Evolutionary conservation across 441 rosid genomes (phyloP), one percentile per base, ranked within the genome.

Genomic region (Erysimum cheiri): DNA sequence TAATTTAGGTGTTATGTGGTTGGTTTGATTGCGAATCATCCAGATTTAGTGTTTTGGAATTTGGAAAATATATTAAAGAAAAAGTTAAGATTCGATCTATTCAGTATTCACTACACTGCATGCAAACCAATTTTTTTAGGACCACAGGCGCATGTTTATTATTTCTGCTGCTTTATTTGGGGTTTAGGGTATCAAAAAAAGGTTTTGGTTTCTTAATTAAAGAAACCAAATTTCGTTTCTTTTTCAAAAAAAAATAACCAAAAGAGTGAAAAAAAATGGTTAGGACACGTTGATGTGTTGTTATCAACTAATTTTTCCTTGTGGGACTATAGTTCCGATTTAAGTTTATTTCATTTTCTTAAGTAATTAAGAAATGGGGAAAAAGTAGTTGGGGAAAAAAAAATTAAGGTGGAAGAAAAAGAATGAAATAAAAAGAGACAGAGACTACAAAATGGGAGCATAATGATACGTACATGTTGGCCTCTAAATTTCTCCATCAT

Each of bases 401-500:
- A 4, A 26, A 48, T 37, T 15, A 66, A 41, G 32, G 73, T 74
- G 69, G 43, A 61, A 28, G 36, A 33, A 36, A 63, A 4, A 53
- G 4, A 9, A 9, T 5, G 15, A 24, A 13, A n/a, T 28, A n/a
- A 62, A 52, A 10, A n/a, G 31, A 43, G 39, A 5, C n/a, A 50
- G n/a, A 64, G 8, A 65, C 50, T 49, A 47, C 59, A 60, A 60
- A 56, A 46, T 69, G 74, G 69, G 22, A 74, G 58, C 65, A 69
- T 74, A 69, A 74, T 74, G 74, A 74, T 74, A 48, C 29, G 28
- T 41, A 5, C 44, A 55, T 75, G 64, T 48, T 75, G 60, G 74
- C 58, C 63, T 37, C 28, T 74, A 60, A 53, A 17, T 43, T 46
- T 60, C 65, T 55, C 54, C 74, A 75, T 69, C 78, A 75, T 69